Percentiles rank a stretch among this genome's conserved stretches.
Conservation (phyloP, 768 basidiomycete genomes). For the Lentinus tigrinus region DNA sequence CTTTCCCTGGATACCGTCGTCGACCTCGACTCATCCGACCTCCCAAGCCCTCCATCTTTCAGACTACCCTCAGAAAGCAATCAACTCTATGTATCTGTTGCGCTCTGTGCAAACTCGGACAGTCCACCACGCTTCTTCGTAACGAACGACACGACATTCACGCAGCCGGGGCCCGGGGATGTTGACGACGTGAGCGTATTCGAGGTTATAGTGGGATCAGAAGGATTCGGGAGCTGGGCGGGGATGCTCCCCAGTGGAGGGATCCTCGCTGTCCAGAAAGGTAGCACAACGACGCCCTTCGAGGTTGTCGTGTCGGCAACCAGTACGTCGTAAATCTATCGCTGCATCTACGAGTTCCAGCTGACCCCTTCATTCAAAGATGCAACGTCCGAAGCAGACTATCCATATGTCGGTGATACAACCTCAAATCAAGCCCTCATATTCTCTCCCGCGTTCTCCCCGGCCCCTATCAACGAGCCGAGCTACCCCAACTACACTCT, state of each 20-base stretch:
- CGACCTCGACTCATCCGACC: constrained; percentile 12
- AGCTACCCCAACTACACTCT: constrained; percentile 78
- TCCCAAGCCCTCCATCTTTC: constrained; percentile 24
- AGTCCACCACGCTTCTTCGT: constrained; percentile 55
- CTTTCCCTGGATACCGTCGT: constrained; percentile 18
- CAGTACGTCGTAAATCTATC: constrained; percentile 16
- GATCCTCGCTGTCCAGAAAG: constrained; percentile 46
- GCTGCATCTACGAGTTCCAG: neutral
- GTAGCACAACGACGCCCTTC: constrained; percentile 41
- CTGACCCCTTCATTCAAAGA: neutral
- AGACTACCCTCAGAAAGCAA: constrained; percentile 26
- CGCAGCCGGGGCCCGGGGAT: constrained; percentile 35
- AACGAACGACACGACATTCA: constrained; percentile 44
- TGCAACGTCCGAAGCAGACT: neutral
- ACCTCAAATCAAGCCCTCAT: constrained; percentile 71
- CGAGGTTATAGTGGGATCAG: constrained; percentile 43
- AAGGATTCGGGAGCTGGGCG: constrained; percentile 54
- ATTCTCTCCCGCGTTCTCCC: constrained; percentile 57
- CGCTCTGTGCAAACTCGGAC: constrained; percentile 29
- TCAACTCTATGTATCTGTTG: constrained; percentile 32
- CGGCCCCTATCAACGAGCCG: constrained; percentile 34
- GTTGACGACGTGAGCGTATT: constrained; percentile 39
- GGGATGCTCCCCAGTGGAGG: constrained; percentile 49
- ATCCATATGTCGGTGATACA: constrained; percentile 69
- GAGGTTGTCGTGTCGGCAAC: constrained; percentile 55